Percentiles rank a stretch among this genome's conserved stretches.
Conservation (phyloP, 176 grass and related monocot species). For the Pontederia paniculata region DNA sequence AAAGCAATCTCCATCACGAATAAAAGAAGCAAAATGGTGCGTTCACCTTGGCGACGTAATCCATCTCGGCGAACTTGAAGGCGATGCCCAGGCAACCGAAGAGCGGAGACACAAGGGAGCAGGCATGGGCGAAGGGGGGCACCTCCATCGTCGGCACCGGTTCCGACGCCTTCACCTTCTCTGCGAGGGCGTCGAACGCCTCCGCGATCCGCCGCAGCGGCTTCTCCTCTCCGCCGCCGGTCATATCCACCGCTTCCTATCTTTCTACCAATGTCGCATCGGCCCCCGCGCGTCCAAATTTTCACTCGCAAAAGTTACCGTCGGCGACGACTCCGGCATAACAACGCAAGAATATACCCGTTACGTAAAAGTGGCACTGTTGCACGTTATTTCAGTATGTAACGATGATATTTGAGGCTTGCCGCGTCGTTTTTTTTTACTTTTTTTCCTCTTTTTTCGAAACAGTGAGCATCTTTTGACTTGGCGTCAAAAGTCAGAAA, state of each 20-base stretch:
- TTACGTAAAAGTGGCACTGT: too few species aligned
- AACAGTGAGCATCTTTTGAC: too few species aligned
- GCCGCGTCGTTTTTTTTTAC: too few species aligned
- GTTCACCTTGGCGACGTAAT: slow-evolving; percentile 83
- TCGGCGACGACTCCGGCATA: too few species aligned
- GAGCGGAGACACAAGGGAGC: slow-evolving; percentile 77
- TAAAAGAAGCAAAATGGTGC: not conserved
- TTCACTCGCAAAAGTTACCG: too few species aligned
- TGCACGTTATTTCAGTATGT: too few species aligned
- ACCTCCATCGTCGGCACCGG: slow-evolving; percentile 28
- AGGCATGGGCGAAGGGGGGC: slow-evolving; percentile 57
- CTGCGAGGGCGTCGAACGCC: slow-evolving; percentile 67
- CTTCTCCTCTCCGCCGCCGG: slow-evolving; percentile 43
- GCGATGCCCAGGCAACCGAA: slow-evolving; percentile 88
- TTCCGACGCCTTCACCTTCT: slow-evolving; percentile 17
- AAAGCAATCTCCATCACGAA: not conserved
- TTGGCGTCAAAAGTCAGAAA: too few species aligned
- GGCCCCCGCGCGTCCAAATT: too few species aligned
- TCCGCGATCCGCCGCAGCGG: slow-evolving; percentile 56
- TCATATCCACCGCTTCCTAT: slow-evolving; percentile 13
- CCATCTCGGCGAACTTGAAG: slow-evolving; percentile 98
- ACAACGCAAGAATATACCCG: too few species aligned
- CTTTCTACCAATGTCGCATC: not conserved
- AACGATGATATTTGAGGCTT: too few species aligned
- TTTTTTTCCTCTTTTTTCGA: too few species aligned